Evolutionary conservation across 2,329 filamentous ascomycete genomes (phyloP), one percentile per base, ranked within the genome.

Genomic region (Passalora sequoiae): DNA sequence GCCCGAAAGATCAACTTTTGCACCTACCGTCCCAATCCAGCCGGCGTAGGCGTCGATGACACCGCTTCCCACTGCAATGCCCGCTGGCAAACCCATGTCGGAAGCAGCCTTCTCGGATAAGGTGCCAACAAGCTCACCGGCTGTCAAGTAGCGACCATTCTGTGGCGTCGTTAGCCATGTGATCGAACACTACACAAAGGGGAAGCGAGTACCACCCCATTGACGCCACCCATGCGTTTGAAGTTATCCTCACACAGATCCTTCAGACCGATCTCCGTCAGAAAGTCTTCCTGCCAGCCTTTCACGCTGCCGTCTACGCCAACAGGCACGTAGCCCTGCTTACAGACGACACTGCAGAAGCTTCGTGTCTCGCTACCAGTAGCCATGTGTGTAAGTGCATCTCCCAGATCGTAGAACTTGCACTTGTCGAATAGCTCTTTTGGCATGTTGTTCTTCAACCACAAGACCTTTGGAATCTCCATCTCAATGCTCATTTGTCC

Each of bases 401-500:
- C 92, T 1, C 83, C 83, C 59, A 98, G 69, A 62, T 98, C 92
- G 66, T 95, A 98, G 64, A 98, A 98, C 68, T 95, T 96, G 80
- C 89, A 96, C 50, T 84, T 81, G 43, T 83, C 82, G 60, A 97
- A 98, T 12, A 92, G 74, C 59, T 95, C 86, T 43, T 84, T 76
- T 2, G 92, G 85, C 92, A 98, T 97, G 69, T 97, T 80, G 68
- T 95, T 95, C 77, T 97, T 97, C 62, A 98, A 76, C 92, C 92
- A 98, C 45, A 97, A 75, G 1, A 96, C 87, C 71, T 98, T 98
- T 52, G 92, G 92, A 43, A 98, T 94, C 67, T 98, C 92, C 92
- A 98, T 98, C 73, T 98, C 92, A 54, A 96, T 91, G 64, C 88
- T 95, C 92, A 98, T 98, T 65, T 85, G 91, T 51, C 92, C 92